Percentiles rank a stretch among this genome's conserved stretches.
phyloP scores from a whole-genome alignment of 2,329 filamentous ascomycete species.

The Biscogniauxia sp. region DNA sequence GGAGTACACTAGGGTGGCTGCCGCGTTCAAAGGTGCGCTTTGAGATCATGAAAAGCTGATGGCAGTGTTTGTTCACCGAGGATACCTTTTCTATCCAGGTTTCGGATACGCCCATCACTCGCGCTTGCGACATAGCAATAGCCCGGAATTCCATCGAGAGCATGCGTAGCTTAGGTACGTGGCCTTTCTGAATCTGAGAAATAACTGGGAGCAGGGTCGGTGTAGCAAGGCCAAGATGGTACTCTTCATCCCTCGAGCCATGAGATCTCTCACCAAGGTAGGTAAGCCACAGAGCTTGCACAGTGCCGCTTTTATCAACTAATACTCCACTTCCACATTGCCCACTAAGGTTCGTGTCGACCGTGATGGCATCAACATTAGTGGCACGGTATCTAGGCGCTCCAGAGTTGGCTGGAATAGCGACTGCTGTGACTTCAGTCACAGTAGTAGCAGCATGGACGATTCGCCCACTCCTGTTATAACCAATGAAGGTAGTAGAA shows the following conservation, averaged over 20 bases:
- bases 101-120: constrained; percentile 94
- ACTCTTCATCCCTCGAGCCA: constrained; percentile 87
- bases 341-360: constrained; percentile 86
- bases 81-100: constrained; percentile 94
- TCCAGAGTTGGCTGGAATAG: constrained; percentile 88
- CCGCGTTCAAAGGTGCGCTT: constrained; percentile 73
- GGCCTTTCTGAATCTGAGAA: constrained; percentile 76
- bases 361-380: constrained; percentile 94
- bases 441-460: constrained; percentile 93
- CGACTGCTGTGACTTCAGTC: constrained; percentile 95
- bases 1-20: constrained; percentile 54
- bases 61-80: constrained; percentile 81
- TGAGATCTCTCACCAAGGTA: constrained; percentile 89
- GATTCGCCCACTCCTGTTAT: constrained; percentile 91
- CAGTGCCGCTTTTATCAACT: constrained; percentile 82
- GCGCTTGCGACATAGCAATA: constrained; percentile 94
- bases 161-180: constrained; percentile 80
- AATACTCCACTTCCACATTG: constrained; percentile 95
- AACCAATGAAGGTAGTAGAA: constrained; percentile 95
- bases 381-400: constrained; percentile 92
- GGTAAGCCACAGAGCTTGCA: constrained; percentile 94
- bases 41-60: constrained; percentile 97
- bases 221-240: constrained; percentile 88
- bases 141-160: constrained; percentile 92
- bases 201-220: constrained; percentile 88